These are phyloP conservation scores for Diaporthe sp. DNA, from an alignment of 2,329 filamentous ascomycete genomes.

Conservation along the genomic window DNA sequence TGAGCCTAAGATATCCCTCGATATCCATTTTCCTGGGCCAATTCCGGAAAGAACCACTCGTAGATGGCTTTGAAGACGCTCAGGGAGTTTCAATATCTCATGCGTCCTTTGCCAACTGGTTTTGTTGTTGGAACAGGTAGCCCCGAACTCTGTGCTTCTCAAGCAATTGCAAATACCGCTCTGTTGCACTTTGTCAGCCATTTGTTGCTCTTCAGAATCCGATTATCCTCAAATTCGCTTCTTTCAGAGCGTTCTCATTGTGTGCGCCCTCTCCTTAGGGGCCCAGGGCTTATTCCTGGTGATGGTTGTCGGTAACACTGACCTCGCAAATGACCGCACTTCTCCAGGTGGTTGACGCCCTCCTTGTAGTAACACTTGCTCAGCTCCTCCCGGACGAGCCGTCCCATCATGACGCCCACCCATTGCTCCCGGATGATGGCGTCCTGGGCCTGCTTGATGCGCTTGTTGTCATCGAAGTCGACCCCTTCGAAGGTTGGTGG, in stretches of 20 bases:
- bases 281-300: neutral
- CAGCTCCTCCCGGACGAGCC: slow-evolving; percentile 84
- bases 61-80: neutral
- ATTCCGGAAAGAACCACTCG: neutral
- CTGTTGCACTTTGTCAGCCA: slow-evolving; percentile 55
- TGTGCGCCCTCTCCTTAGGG: neutral
- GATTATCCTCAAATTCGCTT: neutral
- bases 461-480: slow-evolving; percentile 85
- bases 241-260: neutral
- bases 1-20: neutral
- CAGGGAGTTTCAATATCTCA: neutral
- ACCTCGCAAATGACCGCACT: slow-evolving; percentile 87
- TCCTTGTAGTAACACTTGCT: slow-evolving; percentile 88
- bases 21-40: slow-evolving; percentile 3
- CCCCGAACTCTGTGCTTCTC: slow-evolving; percentile 83
- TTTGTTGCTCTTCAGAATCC: neutral
- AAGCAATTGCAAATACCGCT: slow-evolving; percentile 83
- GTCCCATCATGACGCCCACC: slow-evolving; percentile 90
- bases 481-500: slow-evolving; percentile 88
- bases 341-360: slow-evolving; percentile 90
- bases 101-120: slow-evolving; percentile 70
- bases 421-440: slow-evolving; percentile 87
- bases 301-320: slow-evolving; percentile 52
- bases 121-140: slow-evolving; percentile 83
- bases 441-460: slow-evolving; percentile 86